These are phyloP conservation scores for Backusella westeae DNA, from an alignment of 192 early-diverging fungal species.

Conservation along the genomic window DNA sequence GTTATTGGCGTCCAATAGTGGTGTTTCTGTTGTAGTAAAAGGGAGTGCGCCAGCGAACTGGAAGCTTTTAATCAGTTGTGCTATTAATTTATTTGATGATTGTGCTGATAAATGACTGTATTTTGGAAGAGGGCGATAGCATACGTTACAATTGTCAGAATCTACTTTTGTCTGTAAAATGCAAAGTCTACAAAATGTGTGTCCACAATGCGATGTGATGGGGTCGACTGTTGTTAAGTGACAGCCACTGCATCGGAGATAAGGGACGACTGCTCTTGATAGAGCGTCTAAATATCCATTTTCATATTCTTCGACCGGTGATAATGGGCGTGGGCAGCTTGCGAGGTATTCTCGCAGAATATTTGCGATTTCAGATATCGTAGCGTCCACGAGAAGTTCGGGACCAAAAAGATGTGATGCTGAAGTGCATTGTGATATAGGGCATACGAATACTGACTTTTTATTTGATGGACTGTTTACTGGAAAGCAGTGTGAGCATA, in stretches of 20 bases:
- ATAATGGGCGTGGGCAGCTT: conserved; percentile 5
- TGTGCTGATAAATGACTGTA: conserved; percentile 10
- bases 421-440: conserved; percentile 11
- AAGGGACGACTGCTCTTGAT: not conserved
- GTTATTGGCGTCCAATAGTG: not conserved
- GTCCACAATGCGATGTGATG: conserved; percentile 16
- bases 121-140: conserved; percentile 22
- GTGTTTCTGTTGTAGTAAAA: not conserved
- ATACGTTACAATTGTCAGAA: conserved; percentile 11
- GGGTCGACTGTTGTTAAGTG: not conserved
- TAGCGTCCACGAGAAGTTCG: conserved; percentile 1
- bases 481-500: conserved; percentile 13
- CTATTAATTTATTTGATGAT: conserved; percentile 7
- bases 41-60: conserved; percentile 3
- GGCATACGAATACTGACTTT: conserved; percentile 13
- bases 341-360: not conserved
- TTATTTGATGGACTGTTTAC: not conserved
- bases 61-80: not conserved
- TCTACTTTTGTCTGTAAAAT: conserved; percentile 11
- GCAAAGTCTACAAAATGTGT: conserved; percentile 24
- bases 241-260: conserved; percentile 5
- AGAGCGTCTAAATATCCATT: not conserved
- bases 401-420: conserved; percentile 17
- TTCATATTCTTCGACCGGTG: not conserved
- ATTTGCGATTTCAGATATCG: not conserved